These are phyloP conservation scores for Nepenthes mirabilis DNA, from an alignment of 148 eudicot species.

Conservation along the genomic window DNA sequence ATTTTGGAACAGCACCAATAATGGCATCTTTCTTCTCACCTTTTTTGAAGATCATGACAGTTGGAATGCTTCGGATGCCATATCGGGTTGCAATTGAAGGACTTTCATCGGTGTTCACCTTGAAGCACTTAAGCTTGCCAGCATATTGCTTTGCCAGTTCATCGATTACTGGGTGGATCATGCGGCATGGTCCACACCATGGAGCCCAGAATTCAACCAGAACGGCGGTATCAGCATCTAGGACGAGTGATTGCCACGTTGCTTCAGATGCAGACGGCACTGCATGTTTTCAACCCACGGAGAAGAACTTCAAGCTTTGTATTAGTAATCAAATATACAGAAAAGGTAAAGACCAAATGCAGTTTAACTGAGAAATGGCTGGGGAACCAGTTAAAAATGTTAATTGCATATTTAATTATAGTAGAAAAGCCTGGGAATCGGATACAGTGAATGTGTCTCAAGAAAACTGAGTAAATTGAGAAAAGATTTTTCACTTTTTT, in stretches of 20 bases:
- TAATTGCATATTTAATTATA: too few relatives aligned
- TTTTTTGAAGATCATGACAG: slow-evolving; percentile 69
- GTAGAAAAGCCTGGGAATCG: too few relatives aligned
- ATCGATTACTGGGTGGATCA: slow-evolving; percentile 68
- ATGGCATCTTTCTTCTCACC: slow-evolving; percentile 91
- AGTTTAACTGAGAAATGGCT: too few relatives aligned
- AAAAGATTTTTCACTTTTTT: too few relatives aligned
- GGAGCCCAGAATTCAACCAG: slow-evolving; percentile 97
- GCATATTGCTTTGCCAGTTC: slow-evolving; percentile 64
- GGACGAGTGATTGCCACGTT: slow-evolving; percentile 52
- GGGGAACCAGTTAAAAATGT: too few relatives aligned
- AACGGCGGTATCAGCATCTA: slow-evolving; percentile 45
- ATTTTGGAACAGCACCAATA: slow-evolving; percentile 90
- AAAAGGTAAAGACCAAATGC: too few relatives aligned
- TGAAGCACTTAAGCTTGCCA: slow-evolving; percentile 78
- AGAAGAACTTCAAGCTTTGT: too few relatives aligned
- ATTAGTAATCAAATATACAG: too few relatives aligned
- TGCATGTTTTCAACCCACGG: slow-evolving; percentile 20
- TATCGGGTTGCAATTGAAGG: slow-evolving; percentile 56
- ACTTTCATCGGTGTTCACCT: slow-evolving; percentile 79
- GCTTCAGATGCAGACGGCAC: slow-evolving; percentile 49
- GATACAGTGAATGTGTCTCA: too few relatives aligned
- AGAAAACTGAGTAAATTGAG: too few relatives aligned
- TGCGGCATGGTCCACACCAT: slow-evolving; percentile 97
- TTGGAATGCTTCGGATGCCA: slow-evolving; percentile 91